Base-by-base conservation (phyloP, 177 flowering plant species). In the Tripterygium wilfordii region DNA sequence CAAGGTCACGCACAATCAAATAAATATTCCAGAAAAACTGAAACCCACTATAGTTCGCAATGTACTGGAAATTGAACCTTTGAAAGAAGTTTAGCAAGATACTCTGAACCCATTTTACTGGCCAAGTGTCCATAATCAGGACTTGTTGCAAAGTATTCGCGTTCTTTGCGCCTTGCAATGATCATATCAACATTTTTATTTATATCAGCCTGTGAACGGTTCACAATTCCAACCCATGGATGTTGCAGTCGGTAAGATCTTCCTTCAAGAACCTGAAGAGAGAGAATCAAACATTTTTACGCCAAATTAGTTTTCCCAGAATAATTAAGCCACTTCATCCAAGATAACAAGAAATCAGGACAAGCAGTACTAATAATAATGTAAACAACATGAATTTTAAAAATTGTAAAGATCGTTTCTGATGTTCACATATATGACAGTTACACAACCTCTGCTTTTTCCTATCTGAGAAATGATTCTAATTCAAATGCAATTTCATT, bases 191-290 rank as follows among this genome's bases (percentile, higher is more conserved):
- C 58, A 36, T 71, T 78, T 54, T 63, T 78, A 37, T 74, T 78
- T 8, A 78, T 78, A 40, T 78, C 83, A 45, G 83, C 80, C 53
- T 78, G 83, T 20, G 83, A 78, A 10, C 83, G 77, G 42, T 78
- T 78, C 25, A 78, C 83, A 52, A 78, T 61, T 18, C 83, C 83
- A 28, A 78, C 83, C 83, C 83, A 78, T 21, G 83, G 83, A 33
- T 67, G 78, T 53, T 69, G 83, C 36, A 78, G 63, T 26, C 71
- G 54, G 27, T 74, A 78, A 47, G 83, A 57, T 67, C 80, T 69
- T 57, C 83, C 83, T 55, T 78, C 83, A 54, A 78, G 70, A 48
- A 78, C 83, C 83, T 78, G 35, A 12, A 23, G 15, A 41, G 16
- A 12, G 20, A 26, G 24, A 19, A 40, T 41, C 10, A 58, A 20